These are phyloP conservation scores for Chlamydomonas asymmetrica DNA, from an alignment of 139 green algal genomes.

Conservation along the genomic window DNA sequence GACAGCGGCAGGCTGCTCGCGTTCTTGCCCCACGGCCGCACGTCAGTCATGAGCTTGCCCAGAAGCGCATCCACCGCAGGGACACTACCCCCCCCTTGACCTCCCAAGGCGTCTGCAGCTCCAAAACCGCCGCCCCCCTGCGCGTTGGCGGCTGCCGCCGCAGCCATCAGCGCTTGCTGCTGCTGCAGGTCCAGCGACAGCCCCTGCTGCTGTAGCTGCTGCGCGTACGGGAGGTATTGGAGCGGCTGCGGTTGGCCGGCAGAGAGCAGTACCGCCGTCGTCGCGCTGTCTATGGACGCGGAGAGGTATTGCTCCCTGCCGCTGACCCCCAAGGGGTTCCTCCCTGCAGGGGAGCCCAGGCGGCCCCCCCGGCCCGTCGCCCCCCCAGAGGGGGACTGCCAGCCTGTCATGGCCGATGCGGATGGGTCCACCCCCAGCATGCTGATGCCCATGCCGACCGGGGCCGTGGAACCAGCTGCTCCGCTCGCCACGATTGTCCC, in stretches of 20 bases:
- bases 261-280: neutral
- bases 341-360: neutral
- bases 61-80: conserved; percentile 11
- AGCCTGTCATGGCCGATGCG: neutral
- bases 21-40: conserved; percentile 45
- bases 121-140: neutral
- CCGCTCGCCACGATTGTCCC: neutral
- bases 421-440: neutral
- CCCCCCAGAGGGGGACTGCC: neutral
- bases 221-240: too few species aligned
- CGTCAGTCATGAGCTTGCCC: conserved; percentile 40
- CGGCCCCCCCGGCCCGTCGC: neutral
- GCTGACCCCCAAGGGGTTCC: neutral
- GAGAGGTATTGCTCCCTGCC: neutral
- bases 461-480: too few species aligned
- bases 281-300: neutral
- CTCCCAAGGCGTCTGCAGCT: neutral
- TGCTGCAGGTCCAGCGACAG: neutral
- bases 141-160: neutral
- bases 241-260: too few species aligned
- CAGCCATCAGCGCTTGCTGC: neutral
- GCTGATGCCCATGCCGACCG: neutral
- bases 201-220: too few species aligned
- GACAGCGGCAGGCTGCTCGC: conserved; percentile 19
- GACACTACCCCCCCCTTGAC: neutral